Base-by-base conservation (phyloP, 495 filamentous ascomycete species). In the Daldinia grandis region DNA sequence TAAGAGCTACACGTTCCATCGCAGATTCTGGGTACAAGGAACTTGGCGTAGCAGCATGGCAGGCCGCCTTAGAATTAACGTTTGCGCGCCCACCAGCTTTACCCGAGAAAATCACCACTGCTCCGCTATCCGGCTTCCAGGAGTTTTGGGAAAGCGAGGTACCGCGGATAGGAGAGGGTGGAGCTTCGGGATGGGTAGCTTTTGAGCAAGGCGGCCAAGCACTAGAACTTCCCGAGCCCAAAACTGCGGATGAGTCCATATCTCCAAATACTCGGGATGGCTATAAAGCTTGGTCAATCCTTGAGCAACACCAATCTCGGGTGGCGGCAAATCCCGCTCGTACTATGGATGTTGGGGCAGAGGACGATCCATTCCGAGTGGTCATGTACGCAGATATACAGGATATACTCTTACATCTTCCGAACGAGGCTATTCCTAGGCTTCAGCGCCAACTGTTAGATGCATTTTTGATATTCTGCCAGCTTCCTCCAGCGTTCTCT, bases 121-220 rank as follows among this genome's bases (percentile, higher is more conserved):
- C 87, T 0, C 71, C 81, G n/a, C 76, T 75, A 1, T 56, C 69
- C 19, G 68, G 27, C n/a, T 91, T 96, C 58, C 75, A 83, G 28
- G 82, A 86, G 8, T 97, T 94, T 69, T 99, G 95, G 95, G 93
- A 97, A 57, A 92, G 88, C 40, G 95, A 98, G 74, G 84, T 89
- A 6, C 80, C 91, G 3, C 88, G 94, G 7, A 86, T 97, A 59
- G 95, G 95, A 4, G 95, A 98, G 77, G 72, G 77, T 5, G 82
- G 80, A 4, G 89, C 92, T 33, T 80, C 84, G 30, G 94, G 93
- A 15, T 97, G 95, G 94, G 76, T 74, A 21, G 74, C 79, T 24
- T 90, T 86, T 78, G 74, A 74, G 35, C 78, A 77, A n/a, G 72
- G 74, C 37, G 73, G 61, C 4, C 74, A 60, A 14, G 63, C 55